phyloP scores from a whole-genome alignment of 2,329 filamentous ascomycete species.

The Colletotrichum cuscutae region DNA sequence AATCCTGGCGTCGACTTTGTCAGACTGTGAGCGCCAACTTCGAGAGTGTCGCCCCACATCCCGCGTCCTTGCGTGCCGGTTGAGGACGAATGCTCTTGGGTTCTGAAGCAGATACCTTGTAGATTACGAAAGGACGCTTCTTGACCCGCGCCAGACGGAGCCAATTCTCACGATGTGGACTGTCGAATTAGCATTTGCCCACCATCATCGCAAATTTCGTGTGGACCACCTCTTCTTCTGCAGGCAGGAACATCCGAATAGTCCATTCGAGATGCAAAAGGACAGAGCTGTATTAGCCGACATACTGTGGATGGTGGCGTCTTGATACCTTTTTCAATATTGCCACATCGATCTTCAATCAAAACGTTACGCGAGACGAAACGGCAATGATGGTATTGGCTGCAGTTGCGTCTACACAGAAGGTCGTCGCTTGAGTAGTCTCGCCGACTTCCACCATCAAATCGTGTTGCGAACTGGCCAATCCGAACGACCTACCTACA shows the following conservation, averaged over 20 bases:
- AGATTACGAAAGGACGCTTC: background rate
- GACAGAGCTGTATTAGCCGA: background rate
- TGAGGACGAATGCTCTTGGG: background rate
- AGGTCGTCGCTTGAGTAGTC: background rate
- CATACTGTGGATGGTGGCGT: background rate
- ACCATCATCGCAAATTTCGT: background rate
- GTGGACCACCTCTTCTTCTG: background rate
- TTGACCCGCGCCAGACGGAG: background rate
- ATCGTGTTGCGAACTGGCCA: background rate
- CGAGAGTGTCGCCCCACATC: background rate
- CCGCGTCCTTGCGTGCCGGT: background rate
- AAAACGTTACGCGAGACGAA: background rate
- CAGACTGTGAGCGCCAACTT: background rate
- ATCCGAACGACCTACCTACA: background rate
- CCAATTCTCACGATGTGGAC: background rate
- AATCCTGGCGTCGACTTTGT: background rate
- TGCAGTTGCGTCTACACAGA: background rate
- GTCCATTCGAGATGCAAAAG: background rate
- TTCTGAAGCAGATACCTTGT: slow-evolving; percentile 5
- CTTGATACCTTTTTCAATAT: background rate
- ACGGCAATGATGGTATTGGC: background rate
- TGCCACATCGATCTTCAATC: background rate
- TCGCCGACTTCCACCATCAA: background rate
- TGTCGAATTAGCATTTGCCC: background rate
- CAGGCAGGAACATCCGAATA: background rate